Conservation (phyloP, 106 monocot genomes). For the Acorus calamus region DNA sequence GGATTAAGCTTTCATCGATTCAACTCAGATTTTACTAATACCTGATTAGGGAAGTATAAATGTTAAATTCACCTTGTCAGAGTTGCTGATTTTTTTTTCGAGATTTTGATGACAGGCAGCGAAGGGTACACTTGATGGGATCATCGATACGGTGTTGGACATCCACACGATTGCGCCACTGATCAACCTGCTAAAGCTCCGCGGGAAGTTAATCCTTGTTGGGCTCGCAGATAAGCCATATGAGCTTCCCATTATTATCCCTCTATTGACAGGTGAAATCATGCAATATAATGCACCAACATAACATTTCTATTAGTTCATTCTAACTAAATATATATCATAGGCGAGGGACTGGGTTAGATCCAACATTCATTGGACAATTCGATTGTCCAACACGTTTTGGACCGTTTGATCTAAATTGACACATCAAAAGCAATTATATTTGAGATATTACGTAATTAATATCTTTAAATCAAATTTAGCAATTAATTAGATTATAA, state of each 20-base stretch:
- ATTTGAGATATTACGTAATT: too few relatives aligned
- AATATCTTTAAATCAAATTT: too few relatives aligned
- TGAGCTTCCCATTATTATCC: background rate
- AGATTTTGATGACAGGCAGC: background rate
- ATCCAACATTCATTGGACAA: too few relatives aligned
- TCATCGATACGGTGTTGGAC: slow-evolving; percentile 5
- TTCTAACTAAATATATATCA: background rate
- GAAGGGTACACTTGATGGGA: background rate
- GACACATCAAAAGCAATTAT: too few relatives aligned
- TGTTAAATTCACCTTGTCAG: slow-evolving; percentile 2
- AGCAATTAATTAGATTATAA: too few relatives aligned
- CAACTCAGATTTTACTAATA: too few relatives aligned
- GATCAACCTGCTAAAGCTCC: background rate
- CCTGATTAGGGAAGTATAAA: background rate
- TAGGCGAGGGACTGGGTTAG: too few relatives aligned
- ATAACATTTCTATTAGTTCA: background rate
- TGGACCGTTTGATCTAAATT: too few relatives aligned
- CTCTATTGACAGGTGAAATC: background rate
- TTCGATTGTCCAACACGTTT: too few relatives aligned
- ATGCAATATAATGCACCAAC: too few relatives aligned
- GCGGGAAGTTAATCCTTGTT: slow-evolving; percentile 2
- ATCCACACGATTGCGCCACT: background rate
- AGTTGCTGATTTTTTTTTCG: background rate
- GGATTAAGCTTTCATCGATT: too few relatives aligned
- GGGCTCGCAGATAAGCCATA: slow-evolving; percentile 1